These are phyloP conservation scores for Coemansia sp. DNA, from an alignment of 371 early-diverging fungal genomes.

Conservation along the genomic window DNA sequence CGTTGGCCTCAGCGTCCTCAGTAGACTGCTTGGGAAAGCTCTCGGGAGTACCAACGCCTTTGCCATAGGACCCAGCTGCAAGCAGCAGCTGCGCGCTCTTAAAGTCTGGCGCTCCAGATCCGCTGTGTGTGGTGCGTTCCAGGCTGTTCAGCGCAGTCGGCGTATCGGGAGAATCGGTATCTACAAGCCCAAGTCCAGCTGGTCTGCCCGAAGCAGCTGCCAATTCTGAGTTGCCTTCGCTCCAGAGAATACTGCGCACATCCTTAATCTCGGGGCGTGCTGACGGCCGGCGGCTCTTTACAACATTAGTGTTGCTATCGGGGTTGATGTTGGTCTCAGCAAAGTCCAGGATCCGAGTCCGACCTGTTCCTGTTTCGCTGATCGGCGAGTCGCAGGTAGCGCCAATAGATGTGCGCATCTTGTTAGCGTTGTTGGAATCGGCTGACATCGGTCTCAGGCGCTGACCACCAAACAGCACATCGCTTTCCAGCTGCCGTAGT, in stretches of 20 bases:
- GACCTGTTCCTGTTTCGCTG: constrained; percentile 44
- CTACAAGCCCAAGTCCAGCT: neutral
- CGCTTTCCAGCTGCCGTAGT: constrained; percentile 32
- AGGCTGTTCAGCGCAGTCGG: constrained; percentile 20
- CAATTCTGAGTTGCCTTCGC: constrained; percentile 4
- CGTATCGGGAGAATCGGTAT: constrained; percentile 5
- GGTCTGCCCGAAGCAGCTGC: neutral
- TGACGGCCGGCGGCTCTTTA: constrained; percentile 20
- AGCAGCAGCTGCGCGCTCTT: neutral
- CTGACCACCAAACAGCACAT: constrained; percentile 27
- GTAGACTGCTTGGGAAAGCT: neutral
- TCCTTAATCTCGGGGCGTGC: constrained; percentile 45
- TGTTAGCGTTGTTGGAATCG: neutral
- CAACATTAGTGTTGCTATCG: neutral
- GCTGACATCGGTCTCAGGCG: neutral
- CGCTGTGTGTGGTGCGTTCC: constrained; percentile 2
- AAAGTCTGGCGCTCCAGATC: neutral
- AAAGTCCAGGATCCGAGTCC: constrained; percentile 46
- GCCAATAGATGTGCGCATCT: neutral
- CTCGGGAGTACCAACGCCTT: neutral
- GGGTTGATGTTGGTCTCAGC: constrained; percentile 20
- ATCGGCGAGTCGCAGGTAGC: constrained; percentile 32
- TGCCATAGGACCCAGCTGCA: too few species aligned
- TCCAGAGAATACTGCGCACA: constrained; percentile 39
- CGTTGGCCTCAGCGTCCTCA: neutral